Conservation (phyloP, 257 asterid genomes). For the Scutellaria minor region DNA sequence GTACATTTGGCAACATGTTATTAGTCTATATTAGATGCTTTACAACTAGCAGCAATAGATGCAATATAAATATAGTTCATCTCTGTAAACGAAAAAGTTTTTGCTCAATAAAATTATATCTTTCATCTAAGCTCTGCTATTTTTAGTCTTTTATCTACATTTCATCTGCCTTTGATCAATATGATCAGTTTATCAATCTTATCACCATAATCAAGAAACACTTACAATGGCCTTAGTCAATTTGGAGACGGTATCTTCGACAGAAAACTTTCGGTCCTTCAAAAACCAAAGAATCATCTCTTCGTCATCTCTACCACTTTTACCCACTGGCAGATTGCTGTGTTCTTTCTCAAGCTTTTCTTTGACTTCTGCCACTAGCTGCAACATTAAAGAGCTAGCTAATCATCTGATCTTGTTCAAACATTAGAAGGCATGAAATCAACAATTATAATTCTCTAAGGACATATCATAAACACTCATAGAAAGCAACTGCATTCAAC, state of each 20-base stretch:
- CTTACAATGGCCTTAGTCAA: conserved; percentile 86
- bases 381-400: conserved; percentile 40
- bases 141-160: too few relatives aligned
- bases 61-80: too few relatives aligned
- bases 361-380: conserved; percentile 82
- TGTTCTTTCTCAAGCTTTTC: conserved; percentile 74
- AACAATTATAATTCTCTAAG: conserved; percentile 15
- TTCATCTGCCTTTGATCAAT: too few relatives aligned
- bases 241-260: conserved; percentile 73
- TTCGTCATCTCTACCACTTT: conserved; percentile 89
- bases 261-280: conserved; percentile 78
- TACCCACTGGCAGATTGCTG: conserved; percentile 76
- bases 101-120: too few relatives aligned
- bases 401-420: conserved; percentile 27
- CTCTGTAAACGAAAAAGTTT: too few relatives aligned
- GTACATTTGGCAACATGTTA: too few relatives aligned
- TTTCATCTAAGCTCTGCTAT: too few relatives aligned
- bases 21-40: too few relatives aligned
- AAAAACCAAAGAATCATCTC: conserved; percentile 94
- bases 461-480: neutral
- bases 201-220: neutral
- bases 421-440: neutral
- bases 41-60: too few relatives aligned
- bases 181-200: too few relatives aligned
- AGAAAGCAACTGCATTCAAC: neutral